Evolutionary conservation across 371 early-diverging fungal genomes (phyloP).

Genomic region (Umbelopsis sp.): DNA sequence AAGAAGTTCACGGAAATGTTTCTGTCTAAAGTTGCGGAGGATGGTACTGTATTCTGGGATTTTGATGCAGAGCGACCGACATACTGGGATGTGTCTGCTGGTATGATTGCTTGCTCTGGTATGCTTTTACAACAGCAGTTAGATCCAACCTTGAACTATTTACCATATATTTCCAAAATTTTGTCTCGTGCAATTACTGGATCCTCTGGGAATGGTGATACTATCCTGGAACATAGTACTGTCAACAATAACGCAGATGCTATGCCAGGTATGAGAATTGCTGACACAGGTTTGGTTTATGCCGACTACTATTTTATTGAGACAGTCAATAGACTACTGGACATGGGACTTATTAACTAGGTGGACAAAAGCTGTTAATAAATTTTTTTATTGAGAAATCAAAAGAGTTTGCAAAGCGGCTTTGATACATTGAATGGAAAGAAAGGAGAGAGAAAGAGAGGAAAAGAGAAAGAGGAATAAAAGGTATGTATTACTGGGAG

Average conservation of each 20-base stretch:
- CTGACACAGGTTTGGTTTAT: slow-evolving; percentile 18
- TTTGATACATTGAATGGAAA: no score
- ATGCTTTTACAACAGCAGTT: slow-evolving; percentile 17
- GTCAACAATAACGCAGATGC: slow-evolving; percentile 15
- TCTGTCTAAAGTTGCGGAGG: not conserved
- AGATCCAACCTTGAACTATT: slow-evolving; percentile 7
- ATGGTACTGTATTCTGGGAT: slow-evolving; percentile 12
- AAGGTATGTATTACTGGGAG: not conserved
- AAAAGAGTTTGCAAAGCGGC: no score
- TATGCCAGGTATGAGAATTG: not conserved
- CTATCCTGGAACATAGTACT: slow-evolving; percentile 14
- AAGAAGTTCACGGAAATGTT: slow-evolving; percentile 14
- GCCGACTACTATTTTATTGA: slow-evolving; percentile 17
- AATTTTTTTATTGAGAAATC: no score
- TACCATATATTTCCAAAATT: not conserved
- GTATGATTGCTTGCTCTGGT: slow-evolving; percentile 18
- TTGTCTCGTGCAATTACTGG: not conserved
- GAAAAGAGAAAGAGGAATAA: not conserved
- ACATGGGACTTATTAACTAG: slow-evolving; percentile 16
- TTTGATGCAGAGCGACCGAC: slow-evolving; percentile 13
- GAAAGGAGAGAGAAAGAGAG: no score
- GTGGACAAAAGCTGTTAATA: no score
- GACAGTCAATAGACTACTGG: slow-evolving; percentile 6
- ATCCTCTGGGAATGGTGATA: not conserved
- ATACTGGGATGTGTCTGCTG: slow-evolving; percentile 18